phyloP scores from a whole-genome alignment of 2,329 filamentous ascomycete genomes.

The Colletotrichum sojae region DNA sequence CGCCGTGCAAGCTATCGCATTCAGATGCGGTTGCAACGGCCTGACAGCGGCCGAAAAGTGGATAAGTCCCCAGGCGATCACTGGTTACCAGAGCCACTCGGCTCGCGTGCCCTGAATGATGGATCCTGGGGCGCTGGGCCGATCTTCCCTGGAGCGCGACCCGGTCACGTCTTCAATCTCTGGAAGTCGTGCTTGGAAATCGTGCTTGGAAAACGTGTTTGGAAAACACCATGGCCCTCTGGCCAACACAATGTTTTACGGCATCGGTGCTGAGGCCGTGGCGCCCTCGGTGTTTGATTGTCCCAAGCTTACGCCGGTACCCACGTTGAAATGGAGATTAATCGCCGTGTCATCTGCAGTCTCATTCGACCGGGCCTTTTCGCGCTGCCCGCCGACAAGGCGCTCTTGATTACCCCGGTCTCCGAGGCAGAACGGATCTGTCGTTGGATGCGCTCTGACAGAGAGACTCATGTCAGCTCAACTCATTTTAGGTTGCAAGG shows the following conservation, averaged over 20 bases:
- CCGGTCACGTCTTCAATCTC: constrained; percentile 26
- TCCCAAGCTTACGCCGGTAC: background rate
- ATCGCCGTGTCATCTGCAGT: constrained; percentile 1
- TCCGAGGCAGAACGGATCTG: constrained; percentile 5
- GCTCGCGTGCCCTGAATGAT: constrained; percentile 22
- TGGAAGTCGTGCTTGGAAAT: constrained; percentile 13
- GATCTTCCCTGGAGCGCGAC: constrained; percentile 16
- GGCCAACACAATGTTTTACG: background rate
- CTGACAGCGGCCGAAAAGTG: constrained; percentile 19
- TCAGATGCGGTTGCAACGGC: background rate
- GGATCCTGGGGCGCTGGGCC: constrained; percentile 6
- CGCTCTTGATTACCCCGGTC: constrained; percentile 5
- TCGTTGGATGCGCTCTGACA: background rate
- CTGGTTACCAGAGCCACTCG: constrained; percentile 20
- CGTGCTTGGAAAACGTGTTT: background rate
- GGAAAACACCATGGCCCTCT: background rate
- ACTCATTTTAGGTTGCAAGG: constrained; percentile 31
- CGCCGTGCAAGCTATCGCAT: constrained; percentile 12
- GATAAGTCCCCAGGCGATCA: constrained; percentile 20
- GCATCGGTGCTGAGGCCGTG: constrained; percentile 1
- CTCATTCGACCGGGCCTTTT: constrained; percentile 8
- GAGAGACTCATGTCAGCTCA: constrained; percentile 12
- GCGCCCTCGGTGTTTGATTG: constrained; percentile 10
- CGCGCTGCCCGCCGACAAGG: constrained; percentile 1
- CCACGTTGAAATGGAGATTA: constrained; percentile 16